phyloP scores from a whole-genome alignment of 805 yeast species.

The Saccharomyces jurei region DNA sequence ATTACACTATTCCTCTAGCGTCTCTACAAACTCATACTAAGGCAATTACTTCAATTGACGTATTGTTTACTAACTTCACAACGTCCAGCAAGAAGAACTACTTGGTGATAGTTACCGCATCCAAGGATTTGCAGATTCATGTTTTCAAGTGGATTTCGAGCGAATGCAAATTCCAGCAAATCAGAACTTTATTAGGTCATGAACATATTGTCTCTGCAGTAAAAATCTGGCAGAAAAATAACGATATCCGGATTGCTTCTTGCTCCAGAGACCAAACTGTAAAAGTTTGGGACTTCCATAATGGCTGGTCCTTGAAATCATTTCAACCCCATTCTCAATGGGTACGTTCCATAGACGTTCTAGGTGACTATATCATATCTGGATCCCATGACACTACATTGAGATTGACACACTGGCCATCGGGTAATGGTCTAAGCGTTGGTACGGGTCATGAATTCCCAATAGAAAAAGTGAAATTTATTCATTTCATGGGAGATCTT shows the following conservation, averaged over 20 bases:
- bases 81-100: constrained; percentile 5
- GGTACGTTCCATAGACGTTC: constrained; percentile 61
- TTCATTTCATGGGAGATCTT: constrained; percentile 43
- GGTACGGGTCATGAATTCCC: constrained; percentile 79
- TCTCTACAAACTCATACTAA: constrained; percentile 72
- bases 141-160: constrained; percentile 32
- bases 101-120: constrained; percentile 38
- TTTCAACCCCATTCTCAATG: constrained; percentile 81
- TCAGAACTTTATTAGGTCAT: constrained; percentile 70
- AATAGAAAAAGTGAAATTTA: constrained; percentile 60
- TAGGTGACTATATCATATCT: constrained; percentile 54
- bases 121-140: constrained; percentile 49
- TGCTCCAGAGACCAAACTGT: constrained; percentile 58
- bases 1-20: constrained; percentile 50
- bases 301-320: constrained; percentile 60
- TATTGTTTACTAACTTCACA: constrained; percentile 6
- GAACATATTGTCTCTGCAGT: constrained; percentile 75
- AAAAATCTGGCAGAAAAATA: constrained; percentile 36
- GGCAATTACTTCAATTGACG: constrained; percentile 36
- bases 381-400: constrained; percentile 75
- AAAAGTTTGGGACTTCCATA: constrained; percentile 56
- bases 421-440: constrained; percentile 60
- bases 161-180: constrained; percentile 42
- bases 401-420: constrained; percentile 54
- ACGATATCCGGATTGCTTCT: constrained; percentile 44